These are phyloP conservation scores for Boletus huronensis DNA, from an alignment of 768 basidiomycete species.

Conservation along the genomic window DNA sequence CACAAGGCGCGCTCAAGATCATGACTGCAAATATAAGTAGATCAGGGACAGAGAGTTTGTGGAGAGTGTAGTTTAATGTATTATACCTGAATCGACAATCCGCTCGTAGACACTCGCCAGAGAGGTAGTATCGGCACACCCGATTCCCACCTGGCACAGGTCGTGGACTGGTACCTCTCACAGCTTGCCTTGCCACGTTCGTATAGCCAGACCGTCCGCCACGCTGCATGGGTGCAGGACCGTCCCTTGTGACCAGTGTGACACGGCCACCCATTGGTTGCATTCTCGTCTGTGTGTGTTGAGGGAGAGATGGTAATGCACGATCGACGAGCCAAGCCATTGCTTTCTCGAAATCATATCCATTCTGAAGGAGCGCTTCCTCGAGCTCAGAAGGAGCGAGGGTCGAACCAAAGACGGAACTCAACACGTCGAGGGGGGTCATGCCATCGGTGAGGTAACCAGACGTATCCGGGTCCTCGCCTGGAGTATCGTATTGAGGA, in stretches of 20 bases:
- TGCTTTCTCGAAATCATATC: conserved; percentile 92
- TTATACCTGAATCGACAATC: conserved; percentile 96
- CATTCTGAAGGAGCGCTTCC: conserved; percentile 83
- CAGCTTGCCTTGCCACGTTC: conserved; percentile 16
- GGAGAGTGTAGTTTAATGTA: neutral
- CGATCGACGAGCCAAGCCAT: conserved; percentile 94
- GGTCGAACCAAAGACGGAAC: conserved; percentile 88
- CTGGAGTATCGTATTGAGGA: conserved; percentile 28
- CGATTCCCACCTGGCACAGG: conserved; percentile 51
- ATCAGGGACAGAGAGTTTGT: conserved; percentile 7
- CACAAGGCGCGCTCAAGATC: conserved; percentile 92
- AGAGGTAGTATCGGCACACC: conserved; percentile 95
- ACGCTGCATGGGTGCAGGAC: conserved; percentile 32
- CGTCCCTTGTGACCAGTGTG: conserved; percentile 61
- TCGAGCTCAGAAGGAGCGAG: conserved; percentile 90
- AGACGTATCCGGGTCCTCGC: conserved; percentile 48
- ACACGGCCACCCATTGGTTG: conserved; percentile 68
- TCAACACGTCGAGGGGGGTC: conserved; percentile 96
- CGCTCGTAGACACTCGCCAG: conserved; percentile 91
- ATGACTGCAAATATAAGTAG: conserved; percentile 52
- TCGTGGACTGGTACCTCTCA: conserved; percentile 29
- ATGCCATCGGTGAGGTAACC: conserved; percentile 82
- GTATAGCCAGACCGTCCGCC: conserved; percentile 42
- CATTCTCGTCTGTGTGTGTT: conserved; percentile 40
- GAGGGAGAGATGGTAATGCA: conserved; percentile 45